phyloP scores from a whole-genome alignment of 1,284 basidiomycete species.

The Ceratobasidium sp. region DNA sequence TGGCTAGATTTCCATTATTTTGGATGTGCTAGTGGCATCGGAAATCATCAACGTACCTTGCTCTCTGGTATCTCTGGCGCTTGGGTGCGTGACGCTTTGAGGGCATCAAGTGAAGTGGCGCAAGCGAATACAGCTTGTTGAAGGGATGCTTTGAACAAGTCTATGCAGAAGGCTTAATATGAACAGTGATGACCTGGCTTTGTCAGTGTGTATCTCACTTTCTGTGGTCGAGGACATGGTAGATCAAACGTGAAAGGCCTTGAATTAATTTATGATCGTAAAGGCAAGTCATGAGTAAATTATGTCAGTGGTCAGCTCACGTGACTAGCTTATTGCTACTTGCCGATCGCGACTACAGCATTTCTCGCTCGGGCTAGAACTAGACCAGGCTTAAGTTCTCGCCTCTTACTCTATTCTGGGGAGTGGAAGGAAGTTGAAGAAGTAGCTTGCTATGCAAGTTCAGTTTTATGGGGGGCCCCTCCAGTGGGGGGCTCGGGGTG shows the following conservation, averaged over 20 bases:
- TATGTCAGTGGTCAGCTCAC: slow-evolving; percentile 2
- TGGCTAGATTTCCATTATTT: slow-evolving; percentile 44
- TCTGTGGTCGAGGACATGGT: slow-evolving; percentile 20
- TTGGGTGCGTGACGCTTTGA: slow-evolving; percentile 47
- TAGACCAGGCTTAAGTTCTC: not conserved
- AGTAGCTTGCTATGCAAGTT: slow-evolving; percentile 31
- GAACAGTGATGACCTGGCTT: not conserved
- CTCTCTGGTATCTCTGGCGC: slow-evolving; percentile 2
- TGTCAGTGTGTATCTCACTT: slow-evolving; percentile 2
- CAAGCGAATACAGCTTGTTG: slow-evolving; percentile 50
- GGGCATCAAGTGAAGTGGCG: slow-evolving; percentile 43
- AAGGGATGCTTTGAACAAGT: slow-evolving; percentile 5
- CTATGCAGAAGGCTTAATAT: not conserved
- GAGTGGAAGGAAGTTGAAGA: not conserved
- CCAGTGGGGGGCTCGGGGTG: slow-evolving; percentile 9
- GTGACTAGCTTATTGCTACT: not conserved
- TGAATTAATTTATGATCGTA: not conserved
- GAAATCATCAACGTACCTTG: not conserved
- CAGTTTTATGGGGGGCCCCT: slow-evolving; percentile 24
- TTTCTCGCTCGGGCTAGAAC: not conserved
- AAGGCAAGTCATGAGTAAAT: too few relatives aligned
- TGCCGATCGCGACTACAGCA: slow-evolving; percentile 30
- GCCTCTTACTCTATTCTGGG: not conserved
- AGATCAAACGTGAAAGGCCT: not conserved
- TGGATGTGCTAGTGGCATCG: slow-evolving; percentile 50